Percentiles rank a stretch among this genome's conserved stretches.
phyloP scores from a whole-genome alignment of 768 basidiomycete species.

The Suillus occidentalis region DNA sequence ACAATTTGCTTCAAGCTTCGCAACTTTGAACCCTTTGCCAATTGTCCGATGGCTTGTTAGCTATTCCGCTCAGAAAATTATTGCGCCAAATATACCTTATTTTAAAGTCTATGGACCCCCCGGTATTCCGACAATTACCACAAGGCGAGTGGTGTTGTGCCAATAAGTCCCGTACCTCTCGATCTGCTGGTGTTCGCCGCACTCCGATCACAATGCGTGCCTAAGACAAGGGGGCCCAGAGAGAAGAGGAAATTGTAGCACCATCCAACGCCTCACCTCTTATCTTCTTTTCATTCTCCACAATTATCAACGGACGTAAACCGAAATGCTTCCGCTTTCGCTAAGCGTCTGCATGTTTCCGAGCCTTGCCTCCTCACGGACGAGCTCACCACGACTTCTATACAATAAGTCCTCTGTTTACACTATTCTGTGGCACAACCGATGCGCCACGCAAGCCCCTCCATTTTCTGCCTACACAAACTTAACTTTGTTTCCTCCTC shows the following conservation, averaged over 20 bases:
- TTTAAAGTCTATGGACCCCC: neutral
- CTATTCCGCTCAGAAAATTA: neutral
- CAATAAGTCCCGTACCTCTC: neutral
- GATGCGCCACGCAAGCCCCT: neutral
- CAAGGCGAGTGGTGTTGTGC: neutral
- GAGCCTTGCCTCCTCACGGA: neutral
- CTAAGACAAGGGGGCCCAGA: neutral
- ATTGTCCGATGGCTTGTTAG: neutral
- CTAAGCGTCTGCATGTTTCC: neutral
- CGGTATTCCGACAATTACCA: neutral
- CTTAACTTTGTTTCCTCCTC: constrained; percentile 8
- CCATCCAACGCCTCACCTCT: neutral
- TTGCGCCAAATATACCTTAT: constrained; percentile 1
- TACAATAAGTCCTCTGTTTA: neutral
- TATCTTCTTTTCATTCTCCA: neutral
- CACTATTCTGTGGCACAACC: neutral
- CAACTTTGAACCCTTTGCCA: neutral
- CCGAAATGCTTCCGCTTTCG: constrained; percentile 1
- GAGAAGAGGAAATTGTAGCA: neutral
- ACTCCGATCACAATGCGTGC: neutral
- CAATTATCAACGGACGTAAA: constrained; percentile 1
- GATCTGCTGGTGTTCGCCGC: neutral
- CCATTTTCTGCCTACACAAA: neutral
- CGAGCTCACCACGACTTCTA: neutral
- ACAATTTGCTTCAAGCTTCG: neutral